Conservation (phyloP, 306 rosid genomes). For the Trichosanthes truncata region DNA sequence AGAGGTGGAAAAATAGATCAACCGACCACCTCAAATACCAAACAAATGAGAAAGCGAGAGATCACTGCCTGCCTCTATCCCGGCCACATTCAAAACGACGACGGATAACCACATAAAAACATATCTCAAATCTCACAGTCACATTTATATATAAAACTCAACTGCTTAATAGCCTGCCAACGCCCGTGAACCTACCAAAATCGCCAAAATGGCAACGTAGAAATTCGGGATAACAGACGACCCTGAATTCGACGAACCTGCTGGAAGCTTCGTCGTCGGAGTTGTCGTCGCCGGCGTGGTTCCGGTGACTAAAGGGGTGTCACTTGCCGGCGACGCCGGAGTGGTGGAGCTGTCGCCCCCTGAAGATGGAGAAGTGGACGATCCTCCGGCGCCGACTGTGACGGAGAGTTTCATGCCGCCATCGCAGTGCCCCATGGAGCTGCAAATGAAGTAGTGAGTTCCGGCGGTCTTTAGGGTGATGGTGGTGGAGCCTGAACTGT, state of each 20-base stretch:
- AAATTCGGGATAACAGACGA: background rate
- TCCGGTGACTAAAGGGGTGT: background rate
- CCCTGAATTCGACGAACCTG: slow-evolving; percentile 26
- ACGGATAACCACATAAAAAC: background rate
- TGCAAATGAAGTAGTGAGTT: slow-evolving; percentile 70
- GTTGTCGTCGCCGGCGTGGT: background rate
- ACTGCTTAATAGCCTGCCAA: slow-evolving; percentile 14
- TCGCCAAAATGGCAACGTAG: background rate
- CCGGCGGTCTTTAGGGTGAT: slow-evolving; percentile 64
- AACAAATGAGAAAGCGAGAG: background rate
- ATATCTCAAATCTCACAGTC: background rate
- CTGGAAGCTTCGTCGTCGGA: background rate
- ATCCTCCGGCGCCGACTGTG: slow-evolving; percentile 36
- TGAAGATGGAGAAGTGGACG: slow-evolving; percentile 24
- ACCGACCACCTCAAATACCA: background rate
- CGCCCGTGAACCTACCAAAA: background rate
- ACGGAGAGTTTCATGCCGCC: slow-evolving; percentile 92
- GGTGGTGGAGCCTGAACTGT: slow-evolving; percentile 68
- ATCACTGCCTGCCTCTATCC: slow-evolving; percentile 99
- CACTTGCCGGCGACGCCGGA: slow-evolving; percentile 15
- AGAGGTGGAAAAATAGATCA: background rate
- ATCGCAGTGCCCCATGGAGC: slow-evolving; percentile 46
- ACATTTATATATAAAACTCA: background rate
- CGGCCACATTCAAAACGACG: slow-evolving; percentile 19
- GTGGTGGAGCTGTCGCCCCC: background rate